phyloP scores from a whole-genome alignment of 352 stramenopile genomes.

The Globisporangium polare region DNA sequence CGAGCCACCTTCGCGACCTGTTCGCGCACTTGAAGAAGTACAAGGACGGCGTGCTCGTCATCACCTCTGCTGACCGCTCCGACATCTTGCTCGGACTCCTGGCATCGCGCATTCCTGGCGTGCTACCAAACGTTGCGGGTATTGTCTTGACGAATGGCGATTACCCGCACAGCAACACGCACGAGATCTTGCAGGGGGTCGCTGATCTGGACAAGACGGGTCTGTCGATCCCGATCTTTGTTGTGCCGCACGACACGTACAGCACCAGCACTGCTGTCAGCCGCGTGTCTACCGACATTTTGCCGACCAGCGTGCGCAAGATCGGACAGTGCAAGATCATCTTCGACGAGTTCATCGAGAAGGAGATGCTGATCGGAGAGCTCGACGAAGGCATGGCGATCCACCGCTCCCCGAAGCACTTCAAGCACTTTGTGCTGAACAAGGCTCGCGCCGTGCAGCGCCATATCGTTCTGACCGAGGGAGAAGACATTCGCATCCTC shows the following conservation, averaged over 20 bases:
- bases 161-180: conserved; percentile 68
- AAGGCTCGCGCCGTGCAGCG: conserved; percentile 67
- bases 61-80: conserved; percentile 69
- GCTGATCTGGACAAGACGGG: conserved; percentile 60
- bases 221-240: conserved; percentile 73
- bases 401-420: conserved; percentile 77
- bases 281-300: conserved; percentile 59
- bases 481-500: conserved; percentile 76
- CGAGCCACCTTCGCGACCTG: conserved; percentile 67
- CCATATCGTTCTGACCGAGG: conserved; percentile 84
- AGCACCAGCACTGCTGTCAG: conserved; percentile 49
- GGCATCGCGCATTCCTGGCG: conserved; percentile 58
- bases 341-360: conserved; percentile 64
- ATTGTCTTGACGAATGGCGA: conserved; percentile 78
- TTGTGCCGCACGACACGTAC: conserved; percentile 63
- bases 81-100: conserved; percentile 71
- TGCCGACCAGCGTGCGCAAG: conserved; percentile 66
- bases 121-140: conserved; percentile 60
- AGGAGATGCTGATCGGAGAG: conserved; percentile 61
- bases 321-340: conserved; percentile 63
- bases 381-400: conserved; percentile 56
- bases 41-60: conserved; percentile 71
- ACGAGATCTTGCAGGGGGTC: conserved; percentile 69
- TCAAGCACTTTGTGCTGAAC: conserved; percentile 83
- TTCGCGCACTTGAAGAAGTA: conserved; percentile 77